Evolutionary conservation across 2,329 filamentous ascomycete species (phyloP).

Genomic region (Aspergillus unguis): DNA sequence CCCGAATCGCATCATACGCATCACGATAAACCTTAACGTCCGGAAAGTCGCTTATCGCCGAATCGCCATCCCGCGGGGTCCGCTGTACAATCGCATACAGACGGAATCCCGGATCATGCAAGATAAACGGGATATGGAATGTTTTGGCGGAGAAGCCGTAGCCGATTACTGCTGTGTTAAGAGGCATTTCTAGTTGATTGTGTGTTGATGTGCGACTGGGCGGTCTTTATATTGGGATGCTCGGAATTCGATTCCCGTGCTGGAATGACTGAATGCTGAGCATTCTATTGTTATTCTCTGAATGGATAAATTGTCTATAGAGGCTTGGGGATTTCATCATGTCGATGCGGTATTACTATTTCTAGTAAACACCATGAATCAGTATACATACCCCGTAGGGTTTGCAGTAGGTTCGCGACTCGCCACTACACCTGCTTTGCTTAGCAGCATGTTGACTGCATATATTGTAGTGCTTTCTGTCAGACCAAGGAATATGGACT

Average conservation of each 20-base stretch:
- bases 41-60: background rate
- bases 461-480: too few relatives aligned
- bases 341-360: too few relatives aligned
- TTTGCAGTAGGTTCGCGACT: too few relatives aligned
- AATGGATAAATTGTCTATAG: too few relatives aligned
- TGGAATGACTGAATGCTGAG: too few relatives aligned
- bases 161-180: background rate
- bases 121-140: background rate
- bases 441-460: too few relatives aligned
- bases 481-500: too few relatives aligned
- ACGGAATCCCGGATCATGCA: background rate
- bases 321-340: too few relatives aligned
- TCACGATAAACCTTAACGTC: background rate
- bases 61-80: background rate
- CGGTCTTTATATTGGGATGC: background rate
- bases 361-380: too few relatives aligned
- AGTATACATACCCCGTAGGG: too few relatives aligned
- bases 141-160: background rate
- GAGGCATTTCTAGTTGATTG: background rate
- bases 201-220: background rate
- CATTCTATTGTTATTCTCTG: too few relatives aligned
- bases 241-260: background rate
- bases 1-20: background rate
- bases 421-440: too few relatives aligned
- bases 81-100: background rate